These are phyloP conservation scores for Wickerhamomyces chambardii DNA, from an alignment of 805 yeast genomes.

Conservation along the genomic window DNA sequence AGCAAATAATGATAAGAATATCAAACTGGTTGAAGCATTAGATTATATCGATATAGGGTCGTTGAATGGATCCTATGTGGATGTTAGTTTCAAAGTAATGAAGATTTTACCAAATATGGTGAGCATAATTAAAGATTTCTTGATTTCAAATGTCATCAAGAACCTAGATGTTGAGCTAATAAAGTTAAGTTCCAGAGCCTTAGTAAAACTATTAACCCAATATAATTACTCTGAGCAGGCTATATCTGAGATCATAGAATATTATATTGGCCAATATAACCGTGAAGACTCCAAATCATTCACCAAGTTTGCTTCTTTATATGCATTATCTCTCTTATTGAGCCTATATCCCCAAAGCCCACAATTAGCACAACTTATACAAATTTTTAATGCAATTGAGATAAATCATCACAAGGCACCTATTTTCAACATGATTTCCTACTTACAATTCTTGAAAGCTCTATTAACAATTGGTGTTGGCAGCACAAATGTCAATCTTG, in stretches of 20 bases:
- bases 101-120: slow-evolving; percentile 14
- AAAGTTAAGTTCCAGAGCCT: slow-evolving; percentile 29
- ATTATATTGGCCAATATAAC: slow-evolving; percentile 2
- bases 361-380: slow-evolving; percentile 1
- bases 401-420: slow-evolving; percentile 15
- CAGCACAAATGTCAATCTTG: slow-evolving; percentile 2
- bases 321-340: slow-evolving; percentile 11
- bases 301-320: slow-evolving; percentile 7
- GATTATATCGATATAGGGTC: slow-evolving; percentile 41
- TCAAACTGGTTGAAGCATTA: slow-evolving; percentile 49
- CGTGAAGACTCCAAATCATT: slow-evolving; percentile 5
- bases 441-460: slow-evolving; percentile 14
- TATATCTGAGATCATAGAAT: neutral
- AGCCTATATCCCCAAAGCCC: too few species aligned
- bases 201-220: slow-evolving; percentile 14
- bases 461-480: slow-evolving; percentile 2
- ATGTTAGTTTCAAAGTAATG: slow-evolving; percentile 23
- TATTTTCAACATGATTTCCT: slow-evolving; percentile 13
- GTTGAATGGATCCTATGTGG: slow-evolving; percentile 27
- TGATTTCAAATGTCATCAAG: slow-evolving; percentile 22
- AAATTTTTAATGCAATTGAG: slow-evolving; percentile 4
- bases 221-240: neutral
- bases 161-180: slow-evolving; percentile 33
- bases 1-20: slow-evolving; percentile 25
- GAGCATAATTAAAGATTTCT: slow-evolving; percentile 19